Base-by-base conservation (phyloP, 768 basidiomycete species). In the Trichaptum fuscoviolaceum region DNA sequence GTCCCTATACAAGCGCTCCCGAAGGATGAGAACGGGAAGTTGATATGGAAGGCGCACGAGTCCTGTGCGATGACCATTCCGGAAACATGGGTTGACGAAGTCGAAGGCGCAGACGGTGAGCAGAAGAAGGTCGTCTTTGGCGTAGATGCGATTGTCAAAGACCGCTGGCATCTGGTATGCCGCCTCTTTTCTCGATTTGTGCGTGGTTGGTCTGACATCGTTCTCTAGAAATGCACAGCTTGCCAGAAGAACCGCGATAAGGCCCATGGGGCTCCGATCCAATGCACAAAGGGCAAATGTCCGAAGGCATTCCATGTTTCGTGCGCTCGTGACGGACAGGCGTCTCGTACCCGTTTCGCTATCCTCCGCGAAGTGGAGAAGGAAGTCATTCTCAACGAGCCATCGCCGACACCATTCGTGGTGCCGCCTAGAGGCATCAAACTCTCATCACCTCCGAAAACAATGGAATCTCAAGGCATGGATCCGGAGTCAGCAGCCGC, bases 271-370 rank as follows among this genome's bases (percentile, higher is more conserved):
- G 92, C 90, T 0, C 90, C 90, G 26, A 88, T 97, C 26, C 96
- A 98, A 73, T 98, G 96, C 74, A 92, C 93, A 18, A 93, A 92
- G 76, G 95, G 95, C 59, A 96, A 95, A 78, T 98, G 96, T 71
- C 83, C 92, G 12, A 92, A 91, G 73, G 92, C 96, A 0, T 97
- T 94, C 78, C 96, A 99, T 73, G 90, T 97, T 30, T 90, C 88
- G 2, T 99, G 97, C 75, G 96, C 97, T 0, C 79, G 82, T 57
- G 82, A 86, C 23, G 85, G 87, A 1, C 77, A 75, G 12, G 77
- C 78, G 2, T 74, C 78, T 4, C 85, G 84, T 10, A 83, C 92
- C 58, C 78, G 85, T 25, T 93, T 88, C 71, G 76, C 75, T 1
- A 81, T 91, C 35, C 61, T 88, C n/a, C 79, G 83, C 62, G 89